Evolutionary conservation across 345 rosid species (phyloP).

Genomic region (Populus davidiana): DNA sequence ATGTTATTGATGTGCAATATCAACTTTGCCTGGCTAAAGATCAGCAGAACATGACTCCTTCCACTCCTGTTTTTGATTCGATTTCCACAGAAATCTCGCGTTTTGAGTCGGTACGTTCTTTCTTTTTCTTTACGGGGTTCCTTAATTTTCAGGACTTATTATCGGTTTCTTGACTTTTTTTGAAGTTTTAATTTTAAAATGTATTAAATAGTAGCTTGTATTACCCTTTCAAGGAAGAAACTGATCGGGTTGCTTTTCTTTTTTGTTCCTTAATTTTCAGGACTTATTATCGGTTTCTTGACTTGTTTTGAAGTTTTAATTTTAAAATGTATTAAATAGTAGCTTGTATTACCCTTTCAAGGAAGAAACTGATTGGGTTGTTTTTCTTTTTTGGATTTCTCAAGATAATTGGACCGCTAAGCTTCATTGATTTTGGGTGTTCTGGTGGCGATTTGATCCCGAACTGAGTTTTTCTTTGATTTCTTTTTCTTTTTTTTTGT

Average conservation of each 20-base stretch:
- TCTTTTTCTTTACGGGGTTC: not conserved
- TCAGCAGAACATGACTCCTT: slow-evolving; percentile 26
- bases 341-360: not conserved
- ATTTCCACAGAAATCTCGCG: slow-evolving; percentile 40
- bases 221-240: not conserved
- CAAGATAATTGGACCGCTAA: not conserved
- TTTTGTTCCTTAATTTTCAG: not conserved
- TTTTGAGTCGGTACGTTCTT: slow-evolving; percentile 42
- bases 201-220: not conserved
- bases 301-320: not conserved
- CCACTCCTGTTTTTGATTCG: slow-evolving; percentile 33
- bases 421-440: not conserved
- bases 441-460: not conserved
- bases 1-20: slow-evolving; percentile 32
- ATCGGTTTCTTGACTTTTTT: not conserved
- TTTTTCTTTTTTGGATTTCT: not conserved
- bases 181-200: no score
- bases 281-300: not conserved
- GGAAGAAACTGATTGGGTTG: not conserved
- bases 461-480: not conserved
- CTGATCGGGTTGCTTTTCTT: not conserved
- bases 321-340: not conserved
- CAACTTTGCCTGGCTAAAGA: slow-evolving; percentile 22
- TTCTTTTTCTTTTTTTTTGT: no score
- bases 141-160: not conserved